These are phyloP conservation scores for Suhomyces panamericanus DNA, from an alignment of 1,139 yeast species.

Conservation along the genomic window DNA sequence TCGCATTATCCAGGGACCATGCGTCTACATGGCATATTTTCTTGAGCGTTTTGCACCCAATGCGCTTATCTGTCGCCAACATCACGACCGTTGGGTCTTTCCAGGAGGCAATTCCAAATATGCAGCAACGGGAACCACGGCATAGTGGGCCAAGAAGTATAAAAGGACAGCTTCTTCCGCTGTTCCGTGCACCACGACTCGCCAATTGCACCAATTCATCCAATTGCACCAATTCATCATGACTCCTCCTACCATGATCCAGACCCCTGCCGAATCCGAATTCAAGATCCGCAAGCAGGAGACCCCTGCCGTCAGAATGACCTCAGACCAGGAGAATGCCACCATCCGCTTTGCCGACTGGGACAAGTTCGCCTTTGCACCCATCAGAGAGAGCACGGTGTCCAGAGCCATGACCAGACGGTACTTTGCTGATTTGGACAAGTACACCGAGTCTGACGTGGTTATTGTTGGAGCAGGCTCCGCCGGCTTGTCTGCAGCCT, in stretches of 20 bases:
- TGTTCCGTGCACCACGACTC: neutral
- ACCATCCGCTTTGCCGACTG: constrained; percentile 50
- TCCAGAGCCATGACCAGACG: constrained; percentile 83
- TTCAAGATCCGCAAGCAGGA: constrained; percentile 5
- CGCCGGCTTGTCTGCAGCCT: constrained; percentile 76
- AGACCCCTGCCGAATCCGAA: constrained; percentile 20
- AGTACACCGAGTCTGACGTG: constrained; percentile 71
- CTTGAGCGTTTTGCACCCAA: constrained; percentile 1
- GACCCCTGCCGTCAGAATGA: constrained; percentile 7
- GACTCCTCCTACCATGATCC: constrained; percentile 41
- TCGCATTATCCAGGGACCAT: neutral
- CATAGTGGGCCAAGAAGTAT: neutral
- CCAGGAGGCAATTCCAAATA: no score
- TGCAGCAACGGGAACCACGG: neutral
- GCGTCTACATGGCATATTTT: neutral
- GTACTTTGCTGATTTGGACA: constrained; percentile 72
- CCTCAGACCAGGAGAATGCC: constrained; percentile 18
- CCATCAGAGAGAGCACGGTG: constrained; percentile 76
- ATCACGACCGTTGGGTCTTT: neutral
- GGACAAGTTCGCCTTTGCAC: constrained; percentile 67
- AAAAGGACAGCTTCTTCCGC: neutral
- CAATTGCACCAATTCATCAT: constrained; percentile 17
- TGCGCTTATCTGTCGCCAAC: neutral
- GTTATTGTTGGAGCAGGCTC: constrained; percentile 81
- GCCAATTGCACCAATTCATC: neutral